Base-by-base conservation (phyloP, 306 rosid genomes). In the Psophocarpus tetragonolobus region DNA sequence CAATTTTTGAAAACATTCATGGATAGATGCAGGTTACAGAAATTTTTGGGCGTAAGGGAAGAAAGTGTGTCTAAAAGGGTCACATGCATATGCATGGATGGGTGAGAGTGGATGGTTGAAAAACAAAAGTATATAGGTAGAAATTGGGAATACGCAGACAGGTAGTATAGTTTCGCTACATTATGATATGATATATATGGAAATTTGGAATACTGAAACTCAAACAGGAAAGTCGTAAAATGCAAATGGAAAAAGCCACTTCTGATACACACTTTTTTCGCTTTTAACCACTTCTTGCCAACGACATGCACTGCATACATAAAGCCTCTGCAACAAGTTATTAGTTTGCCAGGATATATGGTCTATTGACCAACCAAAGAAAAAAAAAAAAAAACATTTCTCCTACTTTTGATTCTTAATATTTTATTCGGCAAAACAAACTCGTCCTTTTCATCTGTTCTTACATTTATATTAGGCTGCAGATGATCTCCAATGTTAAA, bases 191-290 rank as follows among this genome's bases (percentile, higher is more conserved):
- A 11, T 54, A 73, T 48, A 32, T 56, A 38, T 60, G 69, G 66
- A 58, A 58, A 32, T 61, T 8, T 76, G 48, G 68, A 39, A 75
- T 66, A 26, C 44, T 66, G 6, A 0, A 64, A 51, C 51, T 38
- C 17, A 63, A 71, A 82, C 66, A 76, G 71, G 79, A 58, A 78
- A 61, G 39, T 29, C 67, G 81, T 71, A 68, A 82, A 80, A 36
- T 80, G 50, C 33, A 74, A 71, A 47, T 41, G 76, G 58, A 77
- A 64, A 86, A 83, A 86, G 86, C 44, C 35, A 57, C 29, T 27
- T 72, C 72, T 80, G 78, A 80, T 79, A 20, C 68, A 8, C 48
- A 45, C 82, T 51, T 69, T 6, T 72, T 60, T 66, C 14, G 29
- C 17, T 14, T 68, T 10, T 56, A 54, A 50, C 53, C 64, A 5